A percentile compares a stretch with the other conserved stretches of the same genome.
These are phyloP conservation scores for Isabelozyma gotoi DNA, from an alignment of 805 yeast species.

Conservation along the genomic window DNA sequence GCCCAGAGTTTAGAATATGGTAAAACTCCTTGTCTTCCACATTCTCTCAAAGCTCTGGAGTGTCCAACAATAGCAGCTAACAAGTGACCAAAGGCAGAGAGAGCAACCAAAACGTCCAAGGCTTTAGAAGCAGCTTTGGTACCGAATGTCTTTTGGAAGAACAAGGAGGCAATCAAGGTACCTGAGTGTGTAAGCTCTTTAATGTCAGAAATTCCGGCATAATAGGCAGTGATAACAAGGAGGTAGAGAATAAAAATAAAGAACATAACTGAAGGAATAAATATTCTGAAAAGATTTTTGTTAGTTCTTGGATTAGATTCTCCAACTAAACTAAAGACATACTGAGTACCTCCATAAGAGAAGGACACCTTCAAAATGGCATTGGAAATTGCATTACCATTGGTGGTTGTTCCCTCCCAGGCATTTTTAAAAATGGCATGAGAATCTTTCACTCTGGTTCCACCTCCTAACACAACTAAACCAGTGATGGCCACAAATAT, in stretches of 20 bases:
- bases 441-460: constrained; percentile 31
- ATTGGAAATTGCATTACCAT: constrained; percentile 42
- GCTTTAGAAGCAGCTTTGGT: constrained; percentile 21
- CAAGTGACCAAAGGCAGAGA: constrained; percentile 32
- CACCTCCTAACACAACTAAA: constrained; percentile 36
- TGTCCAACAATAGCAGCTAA: constrained; percentile 27
- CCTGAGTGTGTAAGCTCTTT: constrained; percentile 25
- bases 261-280: constrained; percentile 31
- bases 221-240: constrained; percentile 31
- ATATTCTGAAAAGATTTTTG: constrained; percentile 21
- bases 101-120: constrained; percentile 25
- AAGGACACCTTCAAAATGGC: constrained; percentile 46
- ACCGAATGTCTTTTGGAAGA: constrained; percentile 30
- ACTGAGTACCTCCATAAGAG: constrained; percentile 41
- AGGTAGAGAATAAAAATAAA: constrained; percentile 31
- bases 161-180: constrained; percentile 26
- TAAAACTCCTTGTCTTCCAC: constrained; percentile 33
- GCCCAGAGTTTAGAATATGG: constrained; percentile 29
- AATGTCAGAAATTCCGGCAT: constrained; percentile 24
- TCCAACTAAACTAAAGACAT: constrained; percentile 38
- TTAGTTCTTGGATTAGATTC: constrained; percentile 26
- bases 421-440: constrained; percentile 34
- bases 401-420: constrained; percentile 40
- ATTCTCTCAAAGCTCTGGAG: constrained; percentile 30
- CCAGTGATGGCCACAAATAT: constrained; percentile 34